phyloP scores from a whole-genome alignment of 345 rosid genomes.

The Conringia planisiliqua region DNA sequence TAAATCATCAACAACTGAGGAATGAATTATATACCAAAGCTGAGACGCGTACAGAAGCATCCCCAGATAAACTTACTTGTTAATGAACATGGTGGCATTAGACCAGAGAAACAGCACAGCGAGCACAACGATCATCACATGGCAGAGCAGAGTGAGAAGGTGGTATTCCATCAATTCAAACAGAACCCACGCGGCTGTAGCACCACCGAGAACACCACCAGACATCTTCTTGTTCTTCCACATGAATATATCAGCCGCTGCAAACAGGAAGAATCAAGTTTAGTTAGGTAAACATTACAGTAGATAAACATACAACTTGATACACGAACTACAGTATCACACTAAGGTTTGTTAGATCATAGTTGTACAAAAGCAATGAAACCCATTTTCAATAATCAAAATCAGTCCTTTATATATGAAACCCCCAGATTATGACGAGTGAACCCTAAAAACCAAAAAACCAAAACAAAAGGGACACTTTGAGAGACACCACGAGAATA shows the following conservation, averaged over 20 bases:
- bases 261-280: slow-evolving; percentile 11
- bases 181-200: slow-evolving; percentile 76
- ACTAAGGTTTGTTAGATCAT: not conserved
- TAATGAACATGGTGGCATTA: slow-evolving; percentile 77
- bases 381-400: not conserved
- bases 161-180: slow-evolving; percentile 81
- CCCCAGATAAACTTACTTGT: slow-evolving; percentile 55
- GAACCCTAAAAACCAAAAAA: not conserved
- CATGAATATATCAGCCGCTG: slow-evolving; percentile 83
- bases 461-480: not conserved
- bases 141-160: slow-evolving; percentile 77
- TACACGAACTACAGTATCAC: not conserved
- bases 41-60: slow-evolving; percentile 4
- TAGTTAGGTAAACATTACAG: not conserved
- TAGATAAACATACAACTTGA: slow-evolving; percentile 4
- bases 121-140: slow-evolving; percentile 59
- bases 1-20: slow-evolving; percentile 38
- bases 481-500: not conserved
- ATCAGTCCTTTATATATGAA: not conserved
- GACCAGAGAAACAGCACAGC: slow-evolving; percentile 87
- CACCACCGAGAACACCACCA: slow-evolving; percentile 74
- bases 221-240: slow-evolving; percentile 98
- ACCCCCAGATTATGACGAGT: not conserved
- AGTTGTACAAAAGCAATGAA: not conserved
- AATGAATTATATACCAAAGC: slow-evolving; percentile 20